These are phyloP conservation scores for Fremontodendron californicum DNA, from an alignment of 345 rosid species.

Conservation along the genomic window DNA sequence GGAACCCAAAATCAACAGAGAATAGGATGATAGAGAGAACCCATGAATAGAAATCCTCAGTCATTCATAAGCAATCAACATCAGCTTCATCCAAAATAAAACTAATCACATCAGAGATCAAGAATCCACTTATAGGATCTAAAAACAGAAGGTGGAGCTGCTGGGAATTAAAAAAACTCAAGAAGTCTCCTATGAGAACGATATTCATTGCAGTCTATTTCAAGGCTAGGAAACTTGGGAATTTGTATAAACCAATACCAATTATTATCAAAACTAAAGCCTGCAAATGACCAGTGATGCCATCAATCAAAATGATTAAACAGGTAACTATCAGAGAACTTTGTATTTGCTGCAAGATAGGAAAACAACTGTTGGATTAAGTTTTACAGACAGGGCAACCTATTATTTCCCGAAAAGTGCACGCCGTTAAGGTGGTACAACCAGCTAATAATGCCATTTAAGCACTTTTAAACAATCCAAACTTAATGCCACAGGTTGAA, in stretches of 20 bases:
- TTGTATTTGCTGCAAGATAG: not conserved
- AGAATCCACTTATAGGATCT: not conserved
- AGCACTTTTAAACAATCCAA: not conserved
- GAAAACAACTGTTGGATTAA: not conserved
- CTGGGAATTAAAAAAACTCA: no score
- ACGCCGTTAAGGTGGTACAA: not conserved
- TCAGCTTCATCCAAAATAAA: not conserved
- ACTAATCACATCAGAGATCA: not conserved
- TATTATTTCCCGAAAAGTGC: not conserved
- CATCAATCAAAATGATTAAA: not conserved
- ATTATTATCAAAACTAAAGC: not conserved
- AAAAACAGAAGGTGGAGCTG: not conserved
- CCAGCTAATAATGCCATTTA: not conserved
- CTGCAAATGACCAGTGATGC: not conserved
- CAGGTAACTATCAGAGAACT: not conserved
- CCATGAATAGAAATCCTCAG: not conserved
- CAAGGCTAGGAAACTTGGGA: not conserved
- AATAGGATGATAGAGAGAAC: not conserved
- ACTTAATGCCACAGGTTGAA: not conserved
- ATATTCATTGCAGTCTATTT: not conserved
- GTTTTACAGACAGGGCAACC: not conserved
- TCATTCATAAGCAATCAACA: not conserved
- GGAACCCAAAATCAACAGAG: not conserved
- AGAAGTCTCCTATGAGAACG: not conserved
- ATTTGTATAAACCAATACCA: not conserved